Percentiles rank a stretch among this genome's conserved stretches.
These are phyloP conservation scores for Cladophialophora carrionii DNA, from an alignment of 2,329 filamentous ascomycete genomes.

Conservation along the genomic window DNA sequence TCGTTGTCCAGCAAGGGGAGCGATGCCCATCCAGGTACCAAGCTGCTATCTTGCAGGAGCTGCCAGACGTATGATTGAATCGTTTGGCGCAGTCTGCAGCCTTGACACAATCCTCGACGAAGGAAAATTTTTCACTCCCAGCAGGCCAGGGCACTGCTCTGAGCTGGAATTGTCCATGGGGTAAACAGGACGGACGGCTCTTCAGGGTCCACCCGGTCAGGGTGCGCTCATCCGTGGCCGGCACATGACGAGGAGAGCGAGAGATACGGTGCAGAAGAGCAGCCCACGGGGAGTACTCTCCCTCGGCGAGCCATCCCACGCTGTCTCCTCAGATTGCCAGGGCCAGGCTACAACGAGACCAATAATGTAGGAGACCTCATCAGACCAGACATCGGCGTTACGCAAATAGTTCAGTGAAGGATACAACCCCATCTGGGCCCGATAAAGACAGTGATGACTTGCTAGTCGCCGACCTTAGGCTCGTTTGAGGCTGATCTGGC, in stretches of 20 bases:
- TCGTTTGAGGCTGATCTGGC: background rate
- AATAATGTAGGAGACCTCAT: background rate
- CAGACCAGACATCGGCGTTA: constrained; percentile 12
- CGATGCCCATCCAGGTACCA: constrained; percentile 4
- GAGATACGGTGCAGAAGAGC: constrained; percentile 1
- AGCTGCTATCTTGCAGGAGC: constrained; percentile 12
- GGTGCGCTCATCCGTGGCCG: background rate
- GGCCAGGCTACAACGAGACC: constrained; percentile 1
- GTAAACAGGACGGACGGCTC: background rate
- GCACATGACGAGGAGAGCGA: constrained; percentile 18
- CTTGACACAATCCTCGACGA: background rate
- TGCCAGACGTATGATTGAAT: constrained; percentile 3
- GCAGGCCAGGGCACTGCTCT: background rate
- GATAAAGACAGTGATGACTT: constrained; percentile 11
- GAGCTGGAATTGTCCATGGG: background rate
- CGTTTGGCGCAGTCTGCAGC: background rate
- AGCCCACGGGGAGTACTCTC: background rate
- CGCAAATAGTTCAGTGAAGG: constrained; percentile 28
- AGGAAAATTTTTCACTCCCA: constrained; percentile 10
- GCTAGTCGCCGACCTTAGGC: background rate
- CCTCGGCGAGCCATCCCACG: constrained; percentile 5
- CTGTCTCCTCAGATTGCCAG: constrained; percentile 5
- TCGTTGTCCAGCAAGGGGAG: constrained; percentile 6
- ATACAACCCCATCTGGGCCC: constrained; percentile 11
- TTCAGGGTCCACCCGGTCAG: background rate